A percentile compares a stretch with the other conserved stretches of the same genome.
Conservation (phyloP, 2,329 filamentous ascomycete species). For the Diaporthe ampelina region DNA sequence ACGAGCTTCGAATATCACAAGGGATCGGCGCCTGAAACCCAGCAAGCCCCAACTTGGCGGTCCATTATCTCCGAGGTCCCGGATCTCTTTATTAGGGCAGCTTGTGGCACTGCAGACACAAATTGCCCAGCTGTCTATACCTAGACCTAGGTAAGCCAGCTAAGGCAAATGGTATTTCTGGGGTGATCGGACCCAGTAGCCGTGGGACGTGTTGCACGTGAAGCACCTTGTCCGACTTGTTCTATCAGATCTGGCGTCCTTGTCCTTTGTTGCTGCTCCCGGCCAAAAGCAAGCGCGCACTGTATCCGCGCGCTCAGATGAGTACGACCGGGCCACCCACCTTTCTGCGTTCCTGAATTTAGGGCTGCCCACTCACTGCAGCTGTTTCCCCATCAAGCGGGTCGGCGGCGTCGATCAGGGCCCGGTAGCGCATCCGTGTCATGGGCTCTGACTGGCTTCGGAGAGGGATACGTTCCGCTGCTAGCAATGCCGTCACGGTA, state of each 20-base stretch:
- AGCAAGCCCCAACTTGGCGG: slow-evolving; percentile 14
- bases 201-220: background rate
- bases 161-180: background rate
- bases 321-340: slow-evolving; percentile 11
- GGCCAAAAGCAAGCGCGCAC: slow-evolving; percentile 11
- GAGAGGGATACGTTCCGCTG: background rate
- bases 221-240: background rate
- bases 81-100: background rate
- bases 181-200: background rate
- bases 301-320: slow-evolving; percentile 20
- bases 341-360: slow-evolving; percentile 38
- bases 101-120: background rate
- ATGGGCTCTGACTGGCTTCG: slow-evolving; percentile 4
- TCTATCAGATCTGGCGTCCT: background rate
- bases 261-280: background rate
- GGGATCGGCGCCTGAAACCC: slow-evolving; percentile 31
- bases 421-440: slow-evolving; percentile 22
- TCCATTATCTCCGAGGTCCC: slow-evolving; percentile 18
- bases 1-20: background rate
- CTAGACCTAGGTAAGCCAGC: background rate
- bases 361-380: slow-evolving; percentile 36
- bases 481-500: background rate
- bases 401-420: slow-evolving; percentile 35
- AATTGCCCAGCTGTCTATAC: background rate
- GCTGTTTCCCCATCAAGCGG: slow-evolving; percentile 32